A percentile compares a stretch with the other conserved stretches of the same genome.
Conservation (phyloP, 257 asterid genomes). For the Nicotiana sylvestris region DNA sequence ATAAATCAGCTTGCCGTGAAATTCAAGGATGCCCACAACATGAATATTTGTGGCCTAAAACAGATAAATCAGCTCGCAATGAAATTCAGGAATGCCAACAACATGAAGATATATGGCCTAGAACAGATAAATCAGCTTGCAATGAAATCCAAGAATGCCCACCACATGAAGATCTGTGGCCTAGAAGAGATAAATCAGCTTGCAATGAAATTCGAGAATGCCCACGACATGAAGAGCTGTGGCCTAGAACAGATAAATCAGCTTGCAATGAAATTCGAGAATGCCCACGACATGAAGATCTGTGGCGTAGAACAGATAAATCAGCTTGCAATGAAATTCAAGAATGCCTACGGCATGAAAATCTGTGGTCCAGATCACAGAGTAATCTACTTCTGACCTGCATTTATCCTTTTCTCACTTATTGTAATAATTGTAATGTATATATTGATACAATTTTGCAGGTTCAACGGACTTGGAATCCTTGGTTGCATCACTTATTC, state of each 20-base stretch:
- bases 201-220: neutral
- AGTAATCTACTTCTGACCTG: neutral
- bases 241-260: neutral
- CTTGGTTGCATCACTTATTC: conserved; percentile 12
- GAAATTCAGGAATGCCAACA: neutral
- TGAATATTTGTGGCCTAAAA: neutral
- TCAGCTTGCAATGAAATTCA: neutral
- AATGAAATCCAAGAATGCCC: neutral
- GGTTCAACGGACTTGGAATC: conserved; percentile 11
- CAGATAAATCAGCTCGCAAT: neutral
- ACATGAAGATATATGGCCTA: neutral
- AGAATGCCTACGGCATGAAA: neutral
- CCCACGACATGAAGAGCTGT: neutral
- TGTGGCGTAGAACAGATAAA: neutral
- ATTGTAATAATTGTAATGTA: neutral
- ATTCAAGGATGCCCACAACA: neutral
- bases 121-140: neutral
- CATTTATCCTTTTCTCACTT: conserved; percentile 6
- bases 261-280: conserved; percentile 7
- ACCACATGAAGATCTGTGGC: neutral
- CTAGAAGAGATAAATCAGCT: neutral
- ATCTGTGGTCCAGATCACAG: neutral
- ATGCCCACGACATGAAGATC: neutral
- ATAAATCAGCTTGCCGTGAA: neutral
- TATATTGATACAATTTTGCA: conserved; percentile 3